These are phyloP conservation scores for Oehlia diaphana DNA, from an alignment of 192 early-diverging fungal species.

Conservation along the genomic window DNA sequence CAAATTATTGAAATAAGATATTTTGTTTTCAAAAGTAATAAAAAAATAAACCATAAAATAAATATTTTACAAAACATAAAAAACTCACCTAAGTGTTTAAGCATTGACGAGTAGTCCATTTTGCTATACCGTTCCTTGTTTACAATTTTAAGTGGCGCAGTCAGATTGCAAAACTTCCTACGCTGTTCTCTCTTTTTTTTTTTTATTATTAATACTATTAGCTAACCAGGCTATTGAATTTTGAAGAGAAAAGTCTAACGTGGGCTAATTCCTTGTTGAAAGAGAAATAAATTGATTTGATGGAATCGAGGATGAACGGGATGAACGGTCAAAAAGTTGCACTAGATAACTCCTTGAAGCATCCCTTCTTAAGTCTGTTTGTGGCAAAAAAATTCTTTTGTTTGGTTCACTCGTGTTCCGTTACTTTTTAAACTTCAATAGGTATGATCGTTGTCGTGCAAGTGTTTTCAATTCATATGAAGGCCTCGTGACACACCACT, in stretches of 20 bases:
- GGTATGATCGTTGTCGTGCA: not conserved
- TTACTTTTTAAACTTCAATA: constrained; percentile 10
- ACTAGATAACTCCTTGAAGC: not conserved
- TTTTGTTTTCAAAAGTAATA: not conserved
- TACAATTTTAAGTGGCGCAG: not conserved
- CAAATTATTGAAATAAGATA: not conserved
- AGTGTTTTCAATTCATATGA: constrained; percentile 8
- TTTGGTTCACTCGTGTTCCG: constrained; percentile 22
- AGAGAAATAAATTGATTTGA: not conserved
- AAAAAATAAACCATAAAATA: not conserved
- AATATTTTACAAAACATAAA: not conserved
- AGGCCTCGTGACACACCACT: not conserved
- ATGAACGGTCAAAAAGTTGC: not conserved
- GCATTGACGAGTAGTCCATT: constrained; percentile 3
- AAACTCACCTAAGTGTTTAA: not conserved
- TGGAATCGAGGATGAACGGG: not conserved
- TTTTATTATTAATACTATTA: not conserved
- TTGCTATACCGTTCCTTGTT: not conserved
- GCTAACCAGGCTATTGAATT: not conserved
- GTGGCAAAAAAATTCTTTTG: constrained; percentile 19
- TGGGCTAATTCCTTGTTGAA: not conserved
- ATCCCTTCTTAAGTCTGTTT: constrained; percentile 5
- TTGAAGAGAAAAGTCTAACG: not conserved
- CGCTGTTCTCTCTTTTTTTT: not conserved
- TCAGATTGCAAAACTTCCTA: not conserved